These are phyloP conservation scores for Rhodamnia argentea DNA, from an alignment of 345 rosid genomes.

Conservation along the genomic window DNA sequence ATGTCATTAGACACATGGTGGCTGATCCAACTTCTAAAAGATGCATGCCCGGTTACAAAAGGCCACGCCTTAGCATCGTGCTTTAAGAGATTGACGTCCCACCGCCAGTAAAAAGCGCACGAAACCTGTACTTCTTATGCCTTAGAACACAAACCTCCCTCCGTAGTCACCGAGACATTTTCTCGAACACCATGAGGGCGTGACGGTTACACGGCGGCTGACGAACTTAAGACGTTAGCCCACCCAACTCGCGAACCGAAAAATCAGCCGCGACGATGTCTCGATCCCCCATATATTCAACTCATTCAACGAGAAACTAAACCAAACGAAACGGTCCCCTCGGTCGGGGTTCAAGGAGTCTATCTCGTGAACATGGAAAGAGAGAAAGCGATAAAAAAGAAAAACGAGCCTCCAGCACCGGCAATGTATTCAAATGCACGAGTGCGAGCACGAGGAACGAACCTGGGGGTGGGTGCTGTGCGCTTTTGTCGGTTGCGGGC, in stretches of 20 bases:
- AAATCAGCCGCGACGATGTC: neutral
- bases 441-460: neutral
- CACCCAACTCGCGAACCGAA: neutral
- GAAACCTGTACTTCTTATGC: neutral
- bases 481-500: neutral
- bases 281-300: neutral
- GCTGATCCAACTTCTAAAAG: neutral
- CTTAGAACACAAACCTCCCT: neutral
- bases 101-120: neutral
- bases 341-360: neutral
- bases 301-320: neutral
- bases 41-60: neutral
- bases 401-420: neutral
- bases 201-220: neutral
- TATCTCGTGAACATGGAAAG: neutral
- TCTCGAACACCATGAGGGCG: neutral
- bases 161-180: neutral
- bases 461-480: neutral
- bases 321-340: neutral
- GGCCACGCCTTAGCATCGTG: neutral
- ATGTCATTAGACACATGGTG: neutral
- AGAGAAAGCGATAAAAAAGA: neutral
- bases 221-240: neutral
- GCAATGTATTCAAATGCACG: neutral
- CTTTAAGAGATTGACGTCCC: neutral